Conservation (phyloP, 352 stramenopile genomes). For the Pythium monospermum region DNA sequence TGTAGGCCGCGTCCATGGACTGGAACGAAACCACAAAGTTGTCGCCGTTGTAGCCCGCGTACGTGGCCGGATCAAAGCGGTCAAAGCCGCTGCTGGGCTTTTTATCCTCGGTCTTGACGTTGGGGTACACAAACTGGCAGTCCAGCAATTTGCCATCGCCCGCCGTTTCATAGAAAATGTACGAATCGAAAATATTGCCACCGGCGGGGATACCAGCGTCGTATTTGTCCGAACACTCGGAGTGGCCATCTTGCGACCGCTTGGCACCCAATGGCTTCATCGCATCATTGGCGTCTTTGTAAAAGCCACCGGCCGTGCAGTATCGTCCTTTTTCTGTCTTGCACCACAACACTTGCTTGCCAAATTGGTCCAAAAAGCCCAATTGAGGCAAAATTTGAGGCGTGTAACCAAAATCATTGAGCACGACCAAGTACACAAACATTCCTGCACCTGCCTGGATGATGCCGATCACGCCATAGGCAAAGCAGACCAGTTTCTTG, state of each 20-base stretch:
- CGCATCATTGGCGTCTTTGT: constrained; percentile 29
- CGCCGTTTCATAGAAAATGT: constrained; percentile 77
- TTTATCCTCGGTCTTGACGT: constrained; percentile 39
- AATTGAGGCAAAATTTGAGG: constrained; percentile 78
- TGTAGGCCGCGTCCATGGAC: constrained; percentile 54
- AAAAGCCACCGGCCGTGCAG: constrained; percentile 63
- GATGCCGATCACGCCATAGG: constrained; percentile 86
- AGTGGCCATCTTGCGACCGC: constrained; percentile 19
- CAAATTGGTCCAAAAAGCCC: constrained; percentile 76
- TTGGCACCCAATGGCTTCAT: constrained; percentile 29
- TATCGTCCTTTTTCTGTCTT: constrained; percentile 55
- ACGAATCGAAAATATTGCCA: constrained; percentile 63
- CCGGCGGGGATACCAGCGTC: constrained; percentile 40
- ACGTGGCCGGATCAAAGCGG: constrained; percentile 40
- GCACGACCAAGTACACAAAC: constrained; percentile 84
- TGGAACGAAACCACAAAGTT: constrained; percentile 51
- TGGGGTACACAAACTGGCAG: constrained; percentile 81
- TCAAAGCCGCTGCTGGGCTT: constrained; percentile 38
- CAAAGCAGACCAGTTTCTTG: constrained; percentile 85
- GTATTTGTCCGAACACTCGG: constrained; percentile 41
- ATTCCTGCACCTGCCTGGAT: constrained; percentile 85
- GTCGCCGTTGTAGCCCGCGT: constrained; percentile 35
- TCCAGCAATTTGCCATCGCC: constrained; percentile 59
- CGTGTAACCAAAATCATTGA: constrained; percentile 88
- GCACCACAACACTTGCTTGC: constrained; percentile 85